Evolutionary conservation across 106 monocot species (phyloP).

Genomic region (Allium cepa): DNA sequence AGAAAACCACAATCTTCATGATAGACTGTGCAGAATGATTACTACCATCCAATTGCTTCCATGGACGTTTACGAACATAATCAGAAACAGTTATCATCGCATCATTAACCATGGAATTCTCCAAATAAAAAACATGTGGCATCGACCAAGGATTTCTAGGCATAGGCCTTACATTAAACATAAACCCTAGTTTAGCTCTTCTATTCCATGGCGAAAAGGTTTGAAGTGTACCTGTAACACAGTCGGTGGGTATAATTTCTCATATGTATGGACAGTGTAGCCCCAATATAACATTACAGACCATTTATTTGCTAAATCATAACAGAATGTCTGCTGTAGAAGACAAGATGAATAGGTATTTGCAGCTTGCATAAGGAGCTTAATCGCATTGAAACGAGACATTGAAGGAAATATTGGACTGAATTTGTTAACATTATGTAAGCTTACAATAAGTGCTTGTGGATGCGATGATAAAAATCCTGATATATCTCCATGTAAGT

Average conservation of each 20-base stretch:
- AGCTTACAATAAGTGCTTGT: constrained; percentile 7
- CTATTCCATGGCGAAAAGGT: constrained; percentile 5
- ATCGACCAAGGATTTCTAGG: too few relatives aligned
- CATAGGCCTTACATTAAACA: too few relatives aligned
- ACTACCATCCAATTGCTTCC: too few relatives aligned
- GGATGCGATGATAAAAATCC: constrained; percentile 22
- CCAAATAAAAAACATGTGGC: too few relatives aligned
- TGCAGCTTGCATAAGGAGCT: constrained; percentile 1
- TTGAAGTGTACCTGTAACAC: neutral
- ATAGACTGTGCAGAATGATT: too few relatives aligned
- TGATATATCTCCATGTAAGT: constrained; percentile 12
- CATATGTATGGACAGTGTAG: neutral
- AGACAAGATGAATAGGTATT: constrained; percentile 1
- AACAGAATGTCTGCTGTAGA: constrained; percentile 20
- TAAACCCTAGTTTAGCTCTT: too few relatives aligned
- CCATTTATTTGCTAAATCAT: constrained; percentile 3
- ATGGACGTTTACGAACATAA: too few relatives aligned
- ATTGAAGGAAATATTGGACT: constrained; percentile 21
- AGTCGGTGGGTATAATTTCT: too few relatives aligned
- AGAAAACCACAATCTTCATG: too few relatives aligned
- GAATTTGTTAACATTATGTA: constrained; percentile 15
- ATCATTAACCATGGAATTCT: too few relatives aligned
- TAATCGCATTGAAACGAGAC: neutral
- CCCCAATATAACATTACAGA: constrained; percentile 15
- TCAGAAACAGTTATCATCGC: too few relatives aligned